These are phyloP conservation scores for Solanum microdontum DNA, from an alignment of 257 asterid species.

Conservation along the genomic window DNA sequence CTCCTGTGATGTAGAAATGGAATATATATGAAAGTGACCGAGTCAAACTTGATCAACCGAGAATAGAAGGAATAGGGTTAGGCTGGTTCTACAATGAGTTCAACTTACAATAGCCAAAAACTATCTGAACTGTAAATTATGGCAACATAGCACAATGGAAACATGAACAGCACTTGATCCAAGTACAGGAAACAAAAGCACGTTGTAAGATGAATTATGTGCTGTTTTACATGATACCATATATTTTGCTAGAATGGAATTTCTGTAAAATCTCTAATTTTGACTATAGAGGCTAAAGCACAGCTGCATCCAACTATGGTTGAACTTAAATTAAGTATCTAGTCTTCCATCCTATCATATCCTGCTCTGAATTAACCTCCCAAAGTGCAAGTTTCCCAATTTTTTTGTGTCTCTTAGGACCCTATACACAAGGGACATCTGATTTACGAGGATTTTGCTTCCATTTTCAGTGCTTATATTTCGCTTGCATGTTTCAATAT, in stretches of 20 bases:
- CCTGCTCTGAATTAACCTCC: not conserved
- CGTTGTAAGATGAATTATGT: not conserved
- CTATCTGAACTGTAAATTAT: not conserved
- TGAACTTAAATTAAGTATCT: not conserved
- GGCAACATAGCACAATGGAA: not conserved
- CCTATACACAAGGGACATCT: not conserved
- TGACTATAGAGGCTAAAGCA: not conserved
- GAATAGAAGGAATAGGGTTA: not conserved
- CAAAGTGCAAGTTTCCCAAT: not conserved
- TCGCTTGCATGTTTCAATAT: not conserved
- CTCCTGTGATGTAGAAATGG: slow-evolving; percentile 40
- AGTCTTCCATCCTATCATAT: not conserved
- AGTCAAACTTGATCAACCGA: not conserved
- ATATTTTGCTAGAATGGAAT: not conserved
- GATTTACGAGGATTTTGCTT: not conserved
- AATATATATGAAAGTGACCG: slow-evolving; percentile 1
- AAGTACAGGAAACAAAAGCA: not conserved
- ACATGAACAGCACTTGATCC: not conserved
- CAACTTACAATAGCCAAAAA: not conserved
- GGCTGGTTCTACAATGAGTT: not conserved
- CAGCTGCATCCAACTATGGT: not conserved
- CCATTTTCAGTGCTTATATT: not conserved
- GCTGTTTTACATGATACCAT: not conserved
- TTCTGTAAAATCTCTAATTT: not conserved
- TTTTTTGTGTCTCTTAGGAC: not conserved